These are phyloP conservation scores for Tulasnella sp. DNA, from an alignment of 768 basidiomycete species.

Conservation along the genomic window DNA sequence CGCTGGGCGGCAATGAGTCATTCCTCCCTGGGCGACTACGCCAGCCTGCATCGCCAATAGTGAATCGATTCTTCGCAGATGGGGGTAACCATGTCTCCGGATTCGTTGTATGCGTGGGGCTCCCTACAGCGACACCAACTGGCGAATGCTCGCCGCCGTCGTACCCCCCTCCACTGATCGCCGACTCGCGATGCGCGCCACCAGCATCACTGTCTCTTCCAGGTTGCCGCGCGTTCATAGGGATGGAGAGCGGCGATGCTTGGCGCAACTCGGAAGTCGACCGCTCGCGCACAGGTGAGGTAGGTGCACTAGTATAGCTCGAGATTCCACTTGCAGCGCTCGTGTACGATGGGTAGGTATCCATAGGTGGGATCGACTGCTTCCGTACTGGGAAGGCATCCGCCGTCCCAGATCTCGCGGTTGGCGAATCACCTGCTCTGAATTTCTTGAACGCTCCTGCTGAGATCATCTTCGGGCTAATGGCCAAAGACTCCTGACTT, in stretches of 20 bases:
- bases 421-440: not conserved
- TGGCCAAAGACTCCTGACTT: not conserved
- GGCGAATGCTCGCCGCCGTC: no score
- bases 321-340: not conserved
- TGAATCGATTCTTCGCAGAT: not conserved
- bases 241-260: not conserved
- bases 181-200: not conserved
- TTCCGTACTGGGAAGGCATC: not conserved
- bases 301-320: not conserved
- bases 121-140: not conserved
- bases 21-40: not conserved
- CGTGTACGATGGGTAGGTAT: not conserved
- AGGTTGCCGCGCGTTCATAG: not conserved
- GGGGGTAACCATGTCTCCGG: not conserved
- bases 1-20: not conserved
- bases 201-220: not conserved
- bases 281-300: not conserved
- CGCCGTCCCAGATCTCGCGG: not conserved
- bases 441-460: constrained; percentile 3
- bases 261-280: not conserved
- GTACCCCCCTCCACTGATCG: not conserved
- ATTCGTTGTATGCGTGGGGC: not conserved
- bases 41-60: not conserved
- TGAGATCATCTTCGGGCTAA: not conserved
- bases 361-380: not conserved